Conservation (phyloP, 345 rosid genomes). For the Linum usitatissimum region DNA sequence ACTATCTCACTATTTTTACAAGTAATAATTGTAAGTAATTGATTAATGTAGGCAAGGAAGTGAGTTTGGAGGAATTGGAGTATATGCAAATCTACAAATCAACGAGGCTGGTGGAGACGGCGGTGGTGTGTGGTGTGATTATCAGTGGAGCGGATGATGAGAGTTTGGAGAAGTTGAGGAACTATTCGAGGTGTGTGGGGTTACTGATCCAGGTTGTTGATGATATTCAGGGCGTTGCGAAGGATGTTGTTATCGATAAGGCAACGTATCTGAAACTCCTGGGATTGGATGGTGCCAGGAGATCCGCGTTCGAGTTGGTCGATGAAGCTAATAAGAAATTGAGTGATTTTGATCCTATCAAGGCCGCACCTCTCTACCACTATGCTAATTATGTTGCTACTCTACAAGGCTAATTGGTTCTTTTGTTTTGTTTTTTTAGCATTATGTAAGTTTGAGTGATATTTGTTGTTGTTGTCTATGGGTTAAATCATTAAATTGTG, state of each 20-base stretch:
- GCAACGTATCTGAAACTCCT: background rate
- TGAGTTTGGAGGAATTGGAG: background rate
- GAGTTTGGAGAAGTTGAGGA: background rate
- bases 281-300: slow-evolving; percentile 3
- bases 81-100: background rate
- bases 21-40: no score
- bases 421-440: no score
- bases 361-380: slow-evolving; percentile 1
- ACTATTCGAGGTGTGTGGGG: background rate
- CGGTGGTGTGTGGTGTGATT: slow-evolving; percentile 1
- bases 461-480: background rate
- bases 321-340: background rate
- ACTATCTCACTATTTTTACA: no score
- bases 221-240: background rate
- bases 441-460: background rate
- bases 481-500: no score
- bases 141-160: background rate
- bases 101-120: background rate
- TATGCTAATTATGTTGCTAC: background rate
- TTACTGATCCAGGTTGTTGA: background rate
- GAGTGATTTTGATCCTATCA: background rate
- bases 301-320: background rate
- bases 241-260: background rate
- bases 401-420: background rate
- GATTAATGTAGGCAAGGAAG: no score